phyloP scores from a whole-genome alignment of 2,329 filamentous ascomycete genomes.

The Colletotrichum orchidophilum region DNA sequence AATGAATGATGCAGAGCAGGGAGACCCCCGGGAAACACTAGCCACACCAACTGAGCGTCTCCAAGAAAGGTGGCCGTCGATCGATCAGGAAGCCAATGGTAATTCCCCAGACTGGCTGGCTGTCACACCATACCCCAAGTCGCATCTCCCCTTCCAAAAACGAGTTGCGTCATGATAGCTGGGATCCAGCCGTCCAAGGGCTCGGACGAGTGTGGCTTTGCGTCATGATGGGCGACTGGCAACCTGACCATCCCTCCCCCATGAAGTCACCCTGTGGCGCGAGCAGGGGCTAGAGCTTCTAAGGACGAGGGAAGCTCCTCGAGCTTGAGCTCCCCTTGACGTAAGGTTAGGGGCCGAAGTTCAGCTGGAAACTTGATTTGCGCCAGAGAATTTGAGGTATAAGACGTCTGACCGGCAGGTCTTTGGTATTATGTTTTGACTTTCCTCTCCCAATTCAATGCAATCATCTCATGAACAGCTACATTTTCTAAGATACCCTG shows the following conservation, averaged over 20 bases:
- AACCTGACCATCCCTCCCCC: conserved; percentile 13
- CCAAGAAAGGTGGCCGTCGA: conserved; percentile 39
- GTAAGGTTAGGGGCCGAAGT: conserved; percentile 20
- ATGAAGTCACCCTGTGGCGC: conserved; percentile 36
- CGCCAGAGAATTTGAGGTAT: conserved; percentile 28
- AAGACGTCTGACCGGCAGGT: conserved; percentile 29
- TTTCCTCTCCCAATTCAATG: conserved; percentile 20
- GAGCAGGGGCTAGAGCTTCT: conserved; percentile 28
- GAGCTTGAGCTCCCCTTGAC: conserved; percentile 33
- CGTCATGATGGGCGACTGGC: conserved; percentile 34
- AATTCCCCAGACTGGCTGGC: conserved; percentile 1
- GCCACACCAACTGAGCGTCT: conserved; percentile 31
- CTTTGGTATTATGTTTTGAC: neutral
- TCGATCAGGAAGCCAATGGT: conserved; percentile 41
- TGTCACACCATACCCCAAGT: conserved; percentile 34
- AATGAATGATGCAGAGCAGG: conserved; percentile 34
- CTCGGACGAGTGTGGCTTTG: conserved; percentile 36
- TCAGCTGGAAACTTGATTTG: conserved; percentile 35
- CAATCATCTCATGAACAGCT: conserved; percentile 25
- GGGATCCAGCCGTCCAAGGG: conserved; percentile 22
- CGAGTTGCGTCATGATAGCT: conserved; percentile 35
- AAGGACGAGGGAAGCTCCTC: conserved; percentile 11
- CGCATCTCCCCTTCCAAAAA: conserved; percentile 19
- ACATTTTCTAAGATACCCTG: conserved; percentile 25
- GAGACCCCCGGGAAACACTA: conserved; percentile 26